Evolutionary conservation across 2,329 filamentous ascomycete genomes (phyloP), one percentile per base, ranked within the genome.

Genomic region (Sporothrix brasiliensis): DNA sequence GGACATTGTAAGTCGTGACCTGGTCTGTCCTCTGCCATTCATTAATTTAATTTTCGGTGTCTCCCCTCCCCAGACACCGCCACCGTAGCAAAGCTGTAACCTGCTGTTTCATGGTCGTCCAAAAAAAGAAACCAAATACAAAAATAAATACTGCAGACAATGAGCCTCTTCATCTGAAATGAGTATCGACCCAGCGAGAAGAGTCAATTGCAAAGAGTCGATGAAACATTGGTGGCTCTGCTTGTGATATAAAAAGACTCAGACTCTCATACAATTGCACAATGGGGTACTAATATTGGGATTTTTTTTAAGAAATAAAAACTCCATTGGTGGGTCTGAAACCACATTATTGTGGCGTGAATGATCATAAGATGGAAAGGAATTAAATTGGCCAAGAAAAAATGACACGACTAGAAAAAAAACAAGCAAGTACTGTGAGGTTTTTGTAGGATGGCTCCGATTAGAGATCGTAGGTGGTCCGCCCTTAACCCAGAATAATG

Each of bases 171-270:
- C 44, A 10, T 21, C 39, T 65, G 16, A 13, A 34, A 65, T 34
- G 47, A 41, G 47, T 24, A 65, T 65, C 61, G 27, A 34, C 19
- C 61, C 27, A 44, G 61, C 24, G 9, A 27, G 58, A 47, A 34
- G 34, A 6, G 34, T n/a, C 21, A 27, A 27, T 21, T 27, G 24
- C 52, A 21, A 54, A 30, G 27, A 30, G 27, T 5, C 58, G 58
- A 61, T 27, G 58, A 63, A 63, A 63, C 58, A 63, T 13, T 11
- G 13, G 21, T 63, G 58, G 58, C 21, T 50, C 24, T 14, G 61
- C 50, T 16, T 34, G 16, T 21, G 61, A 34, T n/a, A 65, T 34
- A 50, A 34, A 65, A 65, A 65, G 41, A 65, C 39, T 44, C n/a
- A 41, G n/a, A 24, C 11, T 24, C n/a, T 61, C 56, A 61, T 19